Conservation (phyloP, 2,329 filamentous ascomycete species). For the Hypoxylon rubiginosum region DNA sequence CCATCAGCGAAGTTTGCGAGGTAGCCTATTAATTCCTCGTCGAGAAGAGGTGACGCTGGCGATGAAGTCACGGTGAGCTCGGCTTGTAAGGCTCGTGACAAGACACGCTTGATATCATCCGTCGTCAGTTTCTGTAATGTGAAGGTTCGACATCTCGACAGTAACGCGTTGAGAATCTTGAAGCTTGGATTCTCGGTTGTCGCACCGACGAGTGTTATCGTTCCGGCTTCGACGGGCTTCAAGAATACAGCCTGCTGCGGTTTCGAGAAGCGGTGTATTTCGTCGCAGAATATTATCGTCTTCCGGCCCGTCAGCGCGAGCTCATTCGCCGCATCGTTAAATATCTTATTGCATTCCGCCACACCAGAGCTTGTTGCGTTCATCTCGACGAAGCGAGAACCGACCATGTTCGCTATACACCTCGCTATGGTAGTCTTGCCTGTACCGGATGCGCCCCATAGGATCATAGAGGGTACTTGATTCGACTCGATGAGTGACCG, state of each 20-base stretch:
- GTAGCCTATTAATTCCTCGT: constrained; percentile 82
- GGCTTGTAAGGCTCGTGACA: constrained; percentile 78
- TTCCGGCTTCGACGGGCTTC: constrained; percentile 89
- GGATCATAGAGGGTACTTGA: constrained; percentile 91
- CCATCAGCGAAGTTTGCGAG: constrained; percentile 90
- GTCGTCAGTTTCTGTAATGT: constrained; percentile 82
- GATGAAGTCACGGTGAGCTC: constrained; percentile 62
- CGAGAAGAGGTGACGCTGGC: constrained; percentile 70
- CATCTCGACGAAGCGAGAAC: constrained; percentile 92
- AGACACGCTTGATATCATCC: constrained; percentile 78
- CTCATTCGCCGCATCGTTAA: constrained; percentile 86
- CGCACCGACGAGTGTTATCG: constrained; percentile 91
- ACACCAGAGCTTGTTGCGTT: constrained; percentile 93
- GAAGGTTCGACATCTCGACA: constrained; percentile 92
- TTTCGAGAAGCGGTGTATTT: constrained; percentile 93
- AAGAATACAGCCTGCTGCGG: constrained; percentile 95
- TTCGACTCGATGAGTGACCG: constrained; percentile 88
- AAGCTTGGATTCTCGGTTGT: constrained; percentile 98
- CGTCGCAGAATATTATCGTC: constrained; percentile 98
- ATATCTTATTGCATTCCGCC: constrained; percentile 91
- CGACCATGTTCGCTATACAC: constrained; percentile 86
- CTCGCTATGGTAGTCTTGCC: constrained; percentile 94
- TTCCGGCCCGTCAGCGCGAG: constrained; percentile 84
- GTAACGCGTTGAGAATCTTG: constrained; percentile 87
- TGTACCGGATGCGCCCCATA: constrained; percentile 87